A percentile compares a stretch with the other conserved stretches of the same genome.
phyloP scores from a whole-genome alignment of 1,139 yeast species.

The Geotrichum klebahnii region DNA sequence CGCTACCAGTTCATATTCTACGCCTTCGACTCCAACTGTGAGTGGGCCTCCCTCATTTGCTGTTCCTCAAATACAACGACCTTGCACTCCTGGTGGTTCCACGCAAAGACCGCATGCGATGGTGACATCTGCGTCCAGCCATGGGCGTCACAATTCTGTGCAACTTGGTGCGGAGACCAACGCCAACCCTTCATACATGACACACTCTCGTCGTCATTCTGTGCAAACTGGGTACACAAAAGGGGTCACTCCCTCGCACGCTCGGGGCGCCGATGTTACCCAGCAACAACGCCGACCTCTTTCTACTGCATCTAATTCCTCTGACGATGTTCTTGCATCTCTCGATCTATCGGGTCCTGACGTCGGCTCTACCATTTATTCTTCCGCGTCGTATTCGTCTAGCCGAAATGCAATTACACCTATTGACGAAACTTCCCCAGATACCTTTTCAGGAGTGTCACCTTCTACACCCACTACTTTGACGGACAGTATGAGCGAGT shows the following conservation, averaged over 20 bases:
- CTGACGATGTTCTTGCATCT: conserved; percentile 21
- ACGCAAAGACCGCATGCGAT: conserved; percentile 10
- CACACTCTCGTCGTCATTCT: conserved; percentile 33
- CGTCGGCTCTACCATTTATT: conserved; percentile 20
- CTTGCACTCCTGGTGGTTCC: conserved; percentile 10
- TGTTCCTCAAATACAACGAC: conserved; percentile 8
- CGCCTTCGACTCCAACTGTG: conserved; percentile 7
- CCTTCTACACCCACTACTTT: background rate
- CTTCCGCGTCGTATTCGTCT: conserved; percentile 28
- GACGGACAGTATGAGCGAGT: conserved; percentile 2
- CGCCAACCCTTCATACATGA: conserved; percentile 17
- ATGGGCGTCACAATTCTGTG: conserved; percentile 11
- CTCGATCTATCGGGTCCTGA: conserved; percentile 1
- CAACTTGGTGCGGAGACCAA: conserved; percentile 10
- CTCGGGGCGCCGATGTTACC: conserved; percentile 10
- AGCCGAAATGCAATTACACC: conserved; percentile 17
- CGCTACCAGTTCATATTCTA: background rate
- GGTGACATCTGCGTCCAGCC: conserved; percentile 1
- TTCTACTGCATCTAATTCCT: conserved; percentile 13
- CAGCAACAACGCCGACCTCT: conserved; percentile 15
- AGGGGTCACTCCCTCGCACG: conserved; percentile 24
- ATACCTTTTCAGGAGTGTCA: background rate
- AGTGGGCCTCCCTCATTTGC: conserved; percentile 11
- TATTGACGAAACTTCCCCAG: conserved; percentile 9
- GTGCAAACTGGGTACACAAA: conserved; percentile 31